Evolutionary conservation across 371 early-diverging fungal genomes (phyloP).

Genomic region (Amoeboaphelidium protococcarum): DNA sequence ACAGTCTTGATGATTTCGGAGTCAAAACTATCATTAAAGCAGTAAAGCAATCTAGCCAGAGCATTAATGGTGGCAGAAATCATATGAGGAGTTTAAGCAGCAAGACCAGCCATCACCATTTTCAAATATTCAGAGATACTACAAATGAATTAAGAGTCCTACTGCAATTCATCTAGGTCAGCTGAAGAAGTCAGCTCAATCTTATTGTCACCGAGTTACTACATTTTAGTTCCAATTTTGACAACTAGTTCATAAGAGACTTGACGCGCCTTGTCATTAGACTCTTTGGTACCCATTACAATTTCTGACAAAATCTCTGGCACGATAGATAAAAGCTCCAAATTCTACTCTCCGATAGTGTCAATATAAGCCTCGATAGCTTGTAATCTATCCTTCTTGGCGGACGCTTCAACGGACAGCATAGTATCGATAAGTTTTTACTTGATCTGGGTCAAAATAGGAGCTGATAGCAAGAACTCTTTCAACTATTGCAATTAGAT

Average conservation of each 20-base stretch:
- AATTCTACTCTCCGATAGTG: background rate
- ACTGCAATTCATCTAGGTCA: conserved; percentile 6
- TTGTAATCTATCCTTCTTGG: background rate
- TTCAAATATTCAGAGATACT: conserved; percentile 16
- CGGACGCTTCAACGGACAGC: background rate
- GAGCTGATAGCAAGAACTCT: background rate
- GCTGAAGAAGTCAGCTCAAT: conserved; percentile 24
- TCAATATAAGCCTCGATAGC: background rate
- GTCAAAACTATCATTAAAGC: conserved; percentile 32
- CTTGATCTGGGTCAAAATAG: background rate
- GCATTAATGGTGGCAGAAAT: conserved; percentile 64
- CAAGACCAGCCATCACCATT: conserved; percentile 83
- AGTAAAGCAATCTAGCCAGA: conserved; percentile 57
- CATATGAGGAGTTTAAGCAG: conserved; percentile 70
- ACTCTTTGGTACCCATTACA: conserved; percentile 73
- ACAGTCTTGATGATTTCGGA: conserved; percentile 18
- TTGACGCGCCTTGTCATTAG: conserved; percentile 57
- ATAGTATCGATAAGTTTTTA: background rate
- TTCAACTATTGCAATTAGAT: too few relatives aligned
- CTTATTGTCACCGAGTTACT: conserved; percentile 8
- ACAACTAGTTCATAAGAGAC: conserved; percentile 60
- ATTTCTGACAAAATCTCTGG: conserved; percentile 65
- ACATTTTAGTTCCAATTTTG: too few relatives aligned
- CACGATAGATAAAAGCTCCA: conserved; percentile 18
- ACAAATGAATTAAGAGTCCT: conserved; percentile 6